A percentile compares a stretch with the other conserved stretches of the same genome.
Evolutionary conservation across 208 protist genomes (phyloP).

Genomic region (Leishmania major): DNA sequence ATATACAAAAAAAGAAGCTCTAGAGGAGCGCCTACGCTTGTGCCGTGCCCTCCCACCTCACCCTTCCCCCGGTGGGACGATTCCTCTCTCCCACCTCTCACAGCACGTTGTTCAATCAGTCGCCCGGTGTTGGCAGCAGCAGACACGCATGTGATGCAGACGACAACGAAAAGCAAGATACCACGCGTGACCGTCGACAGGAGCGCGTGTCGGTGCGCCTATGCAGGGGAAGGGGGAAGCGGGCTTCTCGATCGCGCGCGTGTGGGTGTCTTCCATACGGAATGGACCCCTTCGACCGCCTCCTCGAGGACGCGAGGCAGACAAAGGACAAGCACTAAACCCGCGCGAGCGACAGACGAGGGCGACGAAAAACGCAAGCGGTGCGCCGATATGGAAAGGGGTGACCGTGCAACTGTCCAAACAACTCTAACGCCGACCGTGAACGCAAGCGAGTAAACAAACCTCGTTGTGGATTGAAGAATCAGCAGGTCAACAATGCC

Average conservation of each 20-base stretch:
- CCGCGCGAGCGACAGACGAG: background rate
- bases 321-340: background rate
- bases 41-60: background rate
- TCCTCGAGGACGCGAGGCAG: background rate
- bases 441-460: too few relatives aligned
- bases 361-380: too few relatives aligned
- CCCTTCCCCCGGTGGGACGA: background rate
- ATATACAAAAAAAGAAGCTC: background rate
- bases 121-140: background rate
- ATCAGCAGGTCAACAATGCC: too few relatives aligned
- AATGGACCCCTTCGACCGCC: background rate
- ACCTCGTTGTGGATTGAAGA: too few relatives aligned
- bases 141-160: background rate
- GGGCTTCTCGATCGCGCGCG: background rate
- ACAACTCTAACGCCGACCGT: too few relatives aligned
- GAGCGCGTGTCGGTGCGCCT: background rate
- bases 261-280: background rate
- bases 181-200: background rate
- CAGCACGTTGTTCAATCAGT: background rate
- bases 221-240: background rate
- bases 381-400: too few relatives aligned
- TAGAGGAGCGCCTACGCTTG: background rate
- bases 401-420: too few relatives aligned
- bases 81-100: background rate
- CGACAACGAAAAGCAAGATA: background rate